Evolutionary conservation across 1,139 yeast genomes (phyloP).

Genomic region (Pichia sp.): DNA sequence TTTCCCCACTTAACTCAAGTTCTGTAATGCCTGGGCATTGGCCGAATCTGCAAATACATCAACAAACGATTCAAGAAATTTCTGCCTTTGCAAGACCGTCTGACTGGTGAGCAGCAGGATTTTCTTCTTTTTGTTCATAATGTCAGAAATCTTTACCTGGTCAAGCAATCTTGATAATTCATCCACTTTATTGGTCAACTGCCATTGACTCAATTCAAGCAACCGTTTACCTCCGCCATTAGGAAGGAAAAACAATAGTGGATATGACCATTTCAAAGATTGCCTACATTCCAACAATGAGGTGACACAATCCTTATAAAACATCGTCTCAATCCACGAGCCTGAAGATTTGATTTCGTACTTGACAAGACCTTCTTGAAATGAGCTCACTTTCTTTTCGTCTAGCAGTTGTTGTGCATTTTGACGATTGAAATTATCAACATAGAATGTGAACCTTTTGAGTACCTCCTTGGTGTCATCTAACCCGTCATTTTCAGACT

Average conservation of each 20-base stretch:
- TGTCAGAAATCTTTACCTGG: constrained; percentile 34
- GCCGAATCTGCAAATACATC: constrained; percentile 10
- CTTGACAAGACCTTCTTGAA: constrained; percentile 65
- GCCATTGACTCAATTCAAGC: constrained; percentile 69
- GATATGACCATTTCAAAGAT: constrained; percentile 87
- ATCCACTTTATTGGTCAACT: constrained; percentile 69
- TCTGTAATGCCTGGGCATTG: no score
- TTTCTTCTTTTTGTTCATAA: constrained; percentile 39
- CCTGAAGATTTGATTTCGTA: constrained; percentile 52
- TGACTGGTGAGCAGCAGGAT: constrained; percentile 27
- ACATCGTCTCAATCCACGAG: constrained; percentile 90
- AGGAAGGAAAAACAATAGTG: constrained; percentile 63
- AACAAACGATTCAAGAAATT: constrained; percentile 17
- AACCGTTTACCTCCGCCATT: constrained; percentile 41
- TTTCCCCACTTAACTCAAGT: no score
- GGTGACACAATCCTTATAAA: constrained; percentile 63
- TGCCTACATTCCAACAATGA: constrained; percentile 63
- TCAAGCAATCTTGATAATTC: constrained; percentile 68
- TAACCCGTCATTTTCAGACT: constrained; percentile 23
- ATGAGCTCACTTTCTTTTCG: constrained; percentile 66
- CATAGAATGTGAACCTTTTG: constrained; percentile 68
- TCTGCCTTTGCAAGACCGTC: constrained; percentile 11
- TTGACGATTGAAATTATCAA: constrained; percentile 43
- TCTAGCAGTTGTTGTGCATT: not conserved
- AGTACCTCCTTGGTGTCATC: constrained; percentile 22